Base-by-base conservation (phyloP, 164 flowering plant genomes). In the Malania oleifera region DNA sequence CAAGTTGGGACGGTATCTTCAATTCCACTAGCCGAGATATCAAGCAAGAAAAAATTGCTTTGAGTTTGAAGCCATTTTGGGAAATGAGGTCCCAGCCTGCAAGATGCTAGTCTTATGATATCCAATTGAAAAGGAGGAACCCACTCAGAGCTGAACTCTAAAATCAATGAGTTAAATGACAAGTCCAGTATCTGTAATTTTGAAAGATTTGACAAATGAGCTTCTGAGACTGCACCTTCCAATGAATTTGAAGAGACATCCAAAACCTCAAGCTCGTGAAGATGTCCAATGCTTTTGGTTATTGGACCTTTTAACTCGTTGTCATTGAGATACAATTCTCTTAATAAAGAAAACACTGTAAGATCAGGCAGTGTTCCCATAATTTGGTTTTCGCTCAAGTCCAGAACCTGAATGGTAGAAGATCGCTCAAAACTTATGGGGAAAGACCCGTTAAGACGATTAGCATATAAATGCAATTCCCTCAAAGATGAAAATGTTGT, bases 21-120 rank as follows among this genome's bases (percentile, higher is more conserved):
- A 20, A 61, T 51, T 37, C 56, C 37, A 25, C 56, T 31, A 52
- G 51, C 52, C 35, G 56, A 40, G 35, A 61, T 37, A 52, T 37
- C 23, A 9, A 61, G 8, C 1, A 23, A 5, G 17, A 6, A 19
- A 1, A 39, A 5, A 1, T 28, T 14, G 2, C 27, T 51, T n/a
- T 61, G 64, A 12, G 45, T 51, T 13, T 18, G 19, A 11, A 61
- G 48, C 64, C 50, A 61, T 15, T 41, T 14, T 3, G 64, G 64
- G 41, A 61, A 27, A 5, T n/a, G n/a, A n/a, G 60, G 14, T 22
- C 49, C 56, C 9, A 38, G 23, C 13, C 27, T n/a, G 27, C 60
- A 56, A 25, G 55, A 51, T 10, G 24, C 38, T 9, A 12, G n/a
- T n/a, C 38, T 1, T 1, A 51, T 24, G 50, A 19, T 14, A 25